Percentiles rank a stretch among this genome's conserved stretches.
Evolutionary conservation across 352 stramenopile species (phyloP).

Genomic region (Aphanomyces cochlioides): DNA sequence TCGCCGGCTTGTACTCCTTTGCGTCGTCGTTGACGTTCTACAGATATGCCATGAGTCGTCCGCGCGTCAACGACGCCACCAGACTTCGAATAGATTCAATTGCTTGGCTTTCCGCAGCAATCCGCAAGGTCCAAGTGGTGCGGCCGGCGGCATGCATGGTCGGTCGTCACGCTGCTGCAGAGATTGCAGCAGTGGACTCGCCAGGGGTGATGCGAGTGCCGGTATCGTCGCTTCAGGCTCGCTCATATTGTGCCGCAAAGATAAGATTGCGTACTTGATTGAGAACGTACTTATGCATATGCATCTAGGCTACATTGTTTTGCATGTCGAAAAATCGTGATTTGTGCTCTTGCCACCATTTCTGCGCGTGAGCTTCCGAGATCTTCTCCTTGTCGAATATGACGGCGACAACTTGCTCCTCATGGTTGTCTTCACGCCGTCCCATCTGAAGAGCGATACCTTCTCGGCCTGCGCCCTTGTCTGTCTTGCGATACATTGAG

Average conservation of each 20-base stretch:
- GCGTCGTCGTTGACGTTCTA: conserved; percentile 74
- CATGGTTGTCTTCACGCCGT: conserved; percentile 65
- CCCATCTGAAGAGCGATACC: conserved; percentile 73
- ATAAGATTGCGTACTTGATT: no score
- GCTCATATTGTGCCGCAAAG: no score
- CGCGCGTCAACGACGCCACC: background rate
- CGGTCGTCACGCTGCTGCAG: background rate
- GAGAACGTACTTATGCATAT: background rate
- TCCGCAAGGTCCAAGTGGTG: background rate
- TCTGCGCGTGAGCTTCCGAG: conserved; percentile 59
- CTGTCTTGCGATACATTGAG: conserved; percentile 84
- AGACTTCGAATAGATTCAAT: conserved; percentile 18
- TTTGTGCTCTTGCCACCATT: conserved; percentile 70
- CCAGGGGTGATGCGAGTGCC: background rate
- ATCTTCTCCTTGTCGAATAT: conserved; percentile 85
- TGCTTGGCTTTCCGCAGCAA: conserved; percentile 17
- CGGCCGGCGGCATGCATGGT: background rate
- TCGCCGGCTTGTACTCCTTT: conserved; percentile 63
- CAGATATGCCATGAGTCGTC: background rate
- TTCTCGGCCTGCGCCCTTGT: conserved; percentile 66
- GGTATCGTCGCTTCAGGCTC: no score
- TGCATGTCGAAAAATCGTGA: conserved; percentile 47
- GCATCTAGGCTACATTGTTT: conserved; percentile 3
- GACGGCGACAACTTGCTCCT: conserved; percentile 76
- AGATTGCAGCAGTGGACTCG: background rate